Percentiles rank a stretch among this genome's conserved stretches.
phyloP scores from a whole-genome alignment of 2,329 filamentous ascomycete genomes.

The Epichloe baconii region DNA sequence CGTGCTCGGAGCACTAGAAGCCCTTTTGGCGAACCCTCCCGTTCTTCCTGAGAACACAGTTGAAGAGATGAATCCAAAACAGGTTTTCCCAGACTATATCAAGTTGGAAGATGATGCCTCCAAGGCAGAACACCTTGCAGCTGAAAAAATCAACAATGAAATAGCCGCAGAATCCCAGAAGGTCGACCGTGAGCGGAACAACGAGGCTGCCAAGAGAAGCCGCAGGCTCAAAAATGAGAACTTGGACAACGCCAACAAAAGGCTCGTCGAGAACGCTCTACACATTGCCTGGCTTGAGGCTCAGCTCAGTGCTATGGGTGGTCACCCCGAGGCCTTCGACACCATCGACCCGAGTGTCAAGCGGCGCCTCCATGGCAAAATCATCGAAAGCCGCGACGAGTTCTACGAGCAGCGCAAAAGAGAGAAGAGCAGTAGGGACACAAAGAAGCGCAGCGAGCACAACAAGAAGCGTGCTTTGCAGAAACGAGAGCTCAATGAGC shows the following conservation, averaged over 20 bases:
- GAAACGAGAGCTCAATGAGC: constrained; percentile 5
- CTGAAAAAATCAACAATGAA: constrained; percentile 14
- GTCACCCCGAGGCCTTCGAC: constrained; percentile 1
- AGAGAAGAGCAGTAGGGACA: not conserved
- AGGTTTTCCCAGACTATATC: constrained; percentile 9
- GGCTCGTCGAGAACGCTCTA: constrained; percentile 7
- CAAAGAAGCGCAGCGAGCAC: not conserved
- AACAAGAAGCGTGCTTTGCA: constrained; percentile 2
- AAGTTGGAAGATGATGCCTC: constrained; percentile 7
- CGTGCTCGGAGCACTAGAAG: not conserved
- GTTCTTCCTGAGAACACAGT: constrained; percentile 15
- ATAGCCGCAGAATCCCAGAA: constrained; percentile 13
- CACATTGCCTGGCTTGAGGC: constrained; percentile 5
- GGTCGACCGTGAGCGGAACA: constrained; percentile 22
- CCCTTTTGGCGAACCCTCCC: constrained; percentile 10
- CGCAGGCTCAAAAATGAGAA: constrained; percentile 12
- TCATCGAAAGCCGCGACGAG: not conserved
- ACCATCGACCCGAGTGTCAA: not conserved
- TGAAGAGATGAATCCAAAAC: constrained; percentile 15
- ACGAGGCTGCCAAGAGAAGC: constrained; percentile 24
- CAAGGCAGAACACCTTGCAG: not conserved
- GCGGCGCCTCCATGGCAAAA: not conserved
- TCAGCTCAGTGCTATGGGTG: constrained; percentile 2
- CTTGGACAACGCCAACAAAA: constrained; percentile 3
- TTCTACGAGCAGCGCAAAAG: constrained; percentile 4